Evolutionary conservation across 768 basidiomycete genomes (phyloP).

Genomic region (Mycena chlorophos): DNA sequence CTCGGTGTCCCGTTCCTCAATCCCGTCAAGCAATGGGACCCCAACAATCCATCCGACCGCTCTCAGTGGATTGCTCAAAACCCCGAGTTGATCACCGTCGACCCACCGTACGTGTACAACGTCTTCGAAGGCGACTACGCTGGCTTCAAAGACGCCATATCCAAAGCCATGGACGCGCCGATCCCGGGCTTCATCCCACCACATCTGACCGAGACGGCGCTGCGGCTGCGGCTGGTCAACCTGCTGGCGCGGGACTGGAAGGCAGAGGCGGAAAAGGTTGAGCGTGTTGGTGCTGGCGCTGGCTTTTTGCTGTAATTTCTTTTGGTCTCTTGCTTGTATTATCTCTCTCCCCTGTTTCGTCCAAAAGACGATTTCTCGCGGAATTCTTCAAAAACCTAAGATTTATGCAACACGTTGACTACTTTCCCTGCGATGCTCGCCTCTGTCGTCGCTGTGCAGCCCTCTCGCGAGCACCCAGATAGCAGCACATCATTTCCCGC

Average conservation of each 20-base stretch:
- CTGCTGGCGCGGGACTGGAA: conserved; percentile 8
- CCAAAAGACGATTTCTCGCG: too few relatives aligned
- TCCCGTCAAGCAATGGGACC: conserved; percentile 8
- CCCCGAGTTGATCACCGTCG: neutral
- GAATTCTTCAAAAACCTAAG: too few relatives aligned
- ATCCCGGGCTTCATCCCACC: neutral
- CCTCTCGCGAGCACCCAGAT: too few relatives aligned
- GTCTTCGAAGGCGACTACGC: conserved; percentile 3
- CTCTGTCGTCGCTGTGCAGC: too few relatives aligned
- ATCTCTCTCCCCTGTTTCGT: too few relatives aligned
- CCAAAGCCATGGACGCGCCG: neutral
- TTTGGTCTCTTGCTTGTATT: too few relatives aligned
- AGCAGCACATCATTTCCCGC: too few relatives aligned
- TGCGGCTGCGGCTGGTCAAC: neutral
- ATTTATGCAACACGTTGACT: too few relatives aligned
- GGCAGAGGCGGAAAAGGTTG: conserved; percentile 3
- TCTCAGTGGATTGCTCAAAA: neutral
- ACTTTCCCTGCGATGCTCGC: too few relatives aligned
- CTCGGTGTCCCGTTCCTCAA: conserved; percentile 8
- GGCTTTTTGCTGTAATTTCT: too few relatives aligned
- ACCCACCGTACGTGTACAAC: conserved; percentile 11
- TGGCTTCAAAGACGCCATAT: conserved; percentile 5
- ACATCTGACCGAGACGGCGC: conserved; percentile 5
- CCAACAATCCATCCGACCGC: neutral
- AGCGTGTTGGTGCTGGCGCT: too few relatives aligned